Percentiles rank a stretch among this genome's conserved stretches.
Evolutionary conservation across 2,329 filamentous ascomycete genomes (phyloP).

Genomic region (Venturia aucupariae): DNA sequence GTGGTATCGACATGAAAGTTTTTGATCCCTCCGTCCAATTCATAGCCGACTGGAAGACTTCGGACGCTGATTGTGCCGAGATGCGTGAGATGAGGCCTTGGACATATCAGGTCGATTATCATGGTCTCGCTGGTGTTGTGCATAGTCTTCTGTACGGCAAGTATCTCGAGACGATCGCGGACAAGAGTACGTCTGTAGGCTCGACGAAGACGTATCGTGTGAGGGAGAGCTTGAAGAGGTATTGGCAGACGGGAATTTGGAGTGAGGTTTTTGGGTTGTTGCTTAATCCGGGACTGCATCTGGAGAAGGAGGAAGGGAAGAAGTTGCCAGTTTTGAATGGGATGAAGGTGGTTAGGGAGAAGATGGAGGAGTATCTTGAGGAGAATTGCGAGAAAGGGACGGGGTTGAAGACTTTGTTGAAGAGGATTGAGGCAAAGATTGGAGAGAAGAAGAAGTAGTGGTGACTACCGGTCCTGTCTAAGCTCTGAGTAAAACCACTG

Average conservation of each 20-base stretch:
- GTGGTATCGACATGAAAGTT: slow-evolving; percentile 83
- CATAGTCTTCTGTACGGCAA: slow-evolving; percentile 88
- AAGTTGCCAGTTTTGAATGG: slow-evolving; percentile 64
- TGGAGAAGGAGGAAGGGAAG: slow-evolving; percentile 54
- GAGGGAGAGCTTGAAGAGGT: slow-evolving; percentile 77
- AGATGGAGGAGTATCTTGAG: slow-evolving; percentile 79
- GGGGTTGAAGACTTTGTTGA: slow-evolving; percentile 46
- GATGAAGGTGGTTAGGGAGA: slow-evolving; percentile 59
- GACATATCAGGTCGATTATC: slow-evolving; percentile 97
- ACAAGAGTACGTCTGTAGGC: slow-evolving; percentile 44
- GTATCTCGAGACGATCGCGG: slow-evolving; percentile 71
- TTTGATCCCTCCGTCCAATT: slow-evolving; percentile 74
- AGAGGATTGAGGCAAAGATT: slow-evolving; percentile 59
- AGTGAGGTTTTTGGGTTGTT: slow-evolving; percentile 70
- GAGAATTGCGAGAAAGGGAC: slow-evolving; percentile 70
- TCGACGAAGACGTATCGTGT: slow-evolving; percentile 65
- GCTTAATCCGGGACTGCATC: slow-evolving; percentile 66
- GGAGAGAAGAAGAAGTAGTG: slow-evolving; percentile 38
- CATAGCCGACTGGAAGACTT: slow-evolving; percentile 91
- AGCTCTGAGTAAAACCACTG: too few species aligned
- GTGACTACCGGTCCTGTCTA: too few species aligned
- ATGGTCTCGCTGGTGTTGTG: slow-evolving; percentile 79
- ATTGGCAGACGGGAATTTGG: slow-evolving; percentile 97
- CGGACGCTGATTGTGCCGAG: slow-evolving; percentile 81
- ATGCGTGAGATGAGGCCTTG: slow-evolving; percentile 90